A percentile compares a stretch with the other conserved stretches of the same genome.
These are phyloP conservation scores for Aspergillus quadricinctus DNA, from an alignment of 2,329 filamentous ascomycete genomes.

Conservation along the genomic window DNA sequence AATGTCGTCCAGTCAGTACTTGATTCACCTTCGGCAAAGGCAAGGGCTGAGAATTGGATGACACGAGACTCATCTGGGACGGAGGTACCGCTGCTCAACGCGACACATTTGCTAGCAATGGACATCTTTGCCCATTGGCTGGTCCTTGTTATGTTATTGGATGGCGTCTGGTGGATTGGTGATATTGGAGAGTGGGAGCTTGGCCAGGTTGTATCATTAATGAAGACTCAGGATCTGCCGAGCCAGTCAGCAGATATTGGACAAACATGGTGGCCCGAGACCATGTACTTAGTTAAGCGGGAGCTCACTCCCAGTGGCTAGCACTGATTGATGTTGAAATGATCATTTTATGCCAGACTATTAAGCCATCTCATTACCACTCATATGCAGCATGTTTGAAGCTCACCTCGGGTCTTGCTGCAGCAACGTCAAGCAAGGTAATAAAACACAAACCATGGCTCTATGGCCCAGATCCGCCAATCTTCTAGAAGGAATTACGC, in stretches of 20 bases:
- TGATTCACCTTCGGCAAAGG: conserved; percentile 1
- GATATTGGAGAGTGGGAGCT: conserved; percentile 25
- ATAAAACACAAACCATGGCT: not conserved
- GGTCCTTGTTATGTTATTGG: conserved; percentile 26
- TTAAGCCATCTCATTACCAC: not conserved
- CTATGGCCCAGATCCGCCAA: not conserved
- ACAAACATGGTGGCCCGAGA: conserved; percentile 24
- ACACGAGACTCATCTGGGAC: not conserved
- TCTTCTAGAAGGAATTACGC: not conserved
- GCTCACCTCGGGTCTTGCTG: not conserved
- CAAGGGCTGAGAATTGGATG: conserved; percentile 1
- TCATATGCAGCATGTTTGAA: not conserved
- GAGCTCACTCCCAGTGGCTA: conserved; percentile 8
- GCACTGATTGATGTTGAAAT: not conserved
- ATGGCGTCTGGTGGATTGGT: conserved; percentile 33
- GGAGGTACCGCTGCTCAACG: conserved; percentile 1
- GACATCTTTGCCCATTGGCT: conserved; percentile 32
- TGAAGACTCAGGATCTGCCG: conserved; percentile 11
- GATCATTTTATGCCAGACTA: not conserved
- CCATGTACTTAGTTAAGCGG: conserved; percentile 17
- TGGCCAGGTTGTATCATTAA: conserved; percentile 17
- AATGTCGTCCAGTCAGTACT: conserved; percentile 33
- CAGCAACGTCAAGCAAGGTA: not conserved
- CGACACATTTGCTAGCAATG: conserved; percentile 15
- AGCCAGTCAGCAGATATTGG: conserved; percentile 3